phyloP scores from a whole-genome alignment of 768 basidiomycete genomes.

The Lactifluus volemus region DNA sequence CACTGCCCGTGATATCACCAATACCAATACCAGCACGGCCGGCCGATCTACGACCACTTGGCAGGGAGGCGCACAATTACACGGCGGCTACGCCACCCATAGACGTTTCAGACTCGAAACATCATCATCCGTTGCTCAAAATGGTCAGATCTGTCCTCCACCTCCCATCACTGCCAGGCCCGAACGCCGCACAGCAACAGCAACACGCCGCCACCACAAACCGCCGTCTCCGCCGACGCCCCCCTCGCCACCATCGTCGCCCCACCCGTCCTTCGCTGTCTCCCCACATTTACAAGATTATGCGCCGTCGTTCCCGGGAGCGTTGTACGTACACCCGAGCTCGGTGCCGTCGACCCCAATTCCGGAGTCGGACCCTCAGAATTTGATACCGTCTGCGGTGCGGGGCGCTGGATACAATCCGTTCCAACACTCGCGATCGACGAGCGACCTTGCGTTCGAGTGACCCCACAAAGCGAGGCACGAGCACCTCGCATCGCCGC shows the following conservation, averaged over 20 bases:
- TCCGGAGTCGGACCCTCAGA: constrained; percentile 7
- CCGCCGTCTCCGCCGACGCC: no score
- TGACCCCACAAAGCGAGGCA: background rate
- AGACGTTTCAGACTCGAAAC: background rate
- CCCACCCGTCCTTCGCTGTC: background rate
- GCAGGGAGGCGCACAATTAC: background rate
- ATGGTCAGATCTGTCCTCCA: no score
- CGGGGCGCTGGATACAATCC: constrained; percentile 19
- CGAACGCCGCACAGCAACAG: background rate
- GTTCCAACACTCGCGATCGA: constrained; percentile 7
- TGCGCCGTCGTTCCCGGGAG: background rate
- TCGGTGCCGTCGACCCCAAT: background rate
- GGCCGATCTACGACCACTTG: background rate
- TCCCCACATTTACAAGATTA: constrained; percentile 1
- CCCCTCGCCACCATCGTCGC: no score
- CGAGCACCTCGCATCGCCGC: no score
- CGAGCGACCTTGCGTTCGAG: background rate
- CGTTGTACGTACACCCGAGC: background rate
- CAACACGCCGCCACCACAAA: background rate
- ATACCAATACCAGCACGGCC: background rate
- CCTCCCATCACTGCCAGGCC: no score
- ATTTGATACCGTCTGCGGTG: constrained; percentile 14
- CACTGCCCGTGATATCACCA: background rate
- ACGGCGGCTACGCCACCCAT: constrained; percentile 2
- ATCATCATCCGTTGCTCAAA: background rate